Evolutionary conservation across 345 rosid species (phyloP).

Genomic region (Excoecaria cochinchinensis): DNA sequence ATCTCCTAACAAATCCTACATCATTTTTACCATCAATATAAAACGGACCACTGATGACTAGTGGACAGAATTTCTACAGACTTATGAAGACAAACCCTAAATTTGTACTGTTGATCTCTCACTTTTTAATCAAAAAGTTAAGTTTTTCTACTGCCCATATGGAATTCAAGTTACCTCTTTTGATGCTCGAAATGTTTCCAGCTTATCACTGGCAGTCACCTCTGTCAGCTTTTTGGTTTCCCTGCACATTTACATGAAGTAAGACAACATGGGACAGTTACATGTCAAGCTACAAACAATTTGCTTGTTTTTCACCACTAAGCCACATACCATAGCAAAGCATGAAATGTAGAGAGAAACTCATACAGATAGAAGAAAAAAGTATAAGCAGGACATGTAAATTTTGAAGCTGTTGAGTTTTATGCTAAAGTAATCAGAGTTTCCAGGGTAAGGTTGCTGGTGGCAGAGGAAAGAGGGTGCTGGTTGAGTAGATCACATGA

Average conservation of each 20-base stretch:
- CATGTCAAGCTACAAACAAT: neutral
- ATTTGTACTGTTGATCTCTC: neutral
- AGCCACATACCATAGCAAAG: neutral
- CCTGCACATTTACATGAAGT: conserved; percentile 42
- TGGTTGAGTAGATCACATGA: too few species aligned
- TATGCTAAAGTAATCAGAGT: too few species aligned
- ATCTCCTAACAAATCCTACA: too few species aligned
- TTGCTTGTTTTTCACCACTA: neutral
- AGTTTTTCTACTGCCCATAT: neutral
- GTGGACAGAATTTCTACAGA: neutral
- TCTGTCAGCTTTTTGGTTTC: conserved; percentile 29
- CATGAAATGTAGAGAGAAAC: neutral
- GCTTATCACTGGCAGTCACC: conserved; percentile 24
- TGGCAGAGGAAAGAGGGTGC: too few species aligned
- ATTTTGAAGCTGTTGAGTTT: too few species aligned
- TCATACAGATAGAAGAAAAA: neutral
- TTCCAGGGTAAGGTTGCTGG: too few species aligned
- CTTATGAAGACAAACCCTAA: neutral
- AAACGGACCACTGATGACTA: neutral
- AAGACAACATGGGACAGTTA: neutral
- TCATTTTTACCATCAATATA: neutral
- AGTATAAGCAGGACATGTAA: neutral
- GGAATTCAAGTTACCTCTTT: conserved; percentile 56
- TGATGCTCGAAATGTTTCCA: conserved; percentile 81
- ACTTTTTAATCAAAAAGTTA: neutral